Evolutionary conservation across 2,329 filamentous ascomycete species (phyloP).

Genomic region (Fusarium concolor): DNA sequence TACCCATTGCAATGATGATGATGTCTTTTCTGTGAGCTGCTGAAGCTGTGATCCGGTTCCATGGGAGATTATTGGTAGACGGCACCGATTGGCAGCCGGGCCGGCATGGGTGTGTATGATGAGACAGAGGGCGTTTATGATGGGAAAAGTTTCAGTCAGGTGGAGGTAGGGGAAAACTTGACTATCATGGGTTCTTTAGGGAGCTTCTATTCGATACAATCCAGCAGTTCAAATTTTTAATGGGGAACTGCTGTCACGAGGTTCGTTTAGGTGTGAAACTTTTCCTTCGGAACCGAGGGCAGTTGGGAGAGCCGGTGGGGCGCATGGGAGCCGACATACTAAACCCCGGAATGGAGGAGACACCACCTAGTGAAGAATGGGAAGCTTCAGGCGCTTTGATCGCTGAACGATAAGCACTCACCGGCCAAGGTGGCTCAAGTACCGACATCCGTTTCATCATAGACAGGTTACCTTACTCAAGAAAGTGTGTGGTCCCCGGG

Average conservation of each 20-base stretch:
- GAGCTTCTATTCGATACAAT: neutral
- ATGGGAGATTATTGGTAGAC: constrained; percentile 1
- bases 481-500: neutral
- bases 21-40: constrained; percentile 14
- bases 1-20: constrained; percentile 11
- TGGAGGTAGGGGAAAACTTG: constrained; percentile 10
- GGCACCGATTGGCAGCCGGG: constrained; percentile 35
- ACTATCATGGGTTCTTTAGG: neutral
- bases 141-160: neutral
- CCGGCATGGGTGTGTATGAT: constrained; percentile 35
- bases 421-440: neutral
- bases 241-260: constrained; percentile 1
- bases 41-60: constrained; percentile 23
- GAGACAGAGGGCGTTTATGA: constrained; percentile 26
- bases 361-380: constrained; percentile 11
- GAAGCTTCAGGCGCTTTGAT: constrained; percentile 35
- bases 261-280: neutral
- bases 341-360: constrained; percentile 10
- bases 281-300: constrained; percentile 24
- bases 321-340: constrained; percentile 20
- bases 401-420: constrained; percentile 1
- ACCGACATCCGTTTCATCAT: constrained; percentile 6
- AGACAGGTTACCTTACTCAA: too few relatives aligned
- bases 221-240: neutral
- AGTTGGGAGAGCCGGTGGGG: constrained; percentile 20